Evolutionary conservation across 371 early-diverging fungal genomes (phyloP).

Genomic region (Apophysomyces elegans): DNA sequence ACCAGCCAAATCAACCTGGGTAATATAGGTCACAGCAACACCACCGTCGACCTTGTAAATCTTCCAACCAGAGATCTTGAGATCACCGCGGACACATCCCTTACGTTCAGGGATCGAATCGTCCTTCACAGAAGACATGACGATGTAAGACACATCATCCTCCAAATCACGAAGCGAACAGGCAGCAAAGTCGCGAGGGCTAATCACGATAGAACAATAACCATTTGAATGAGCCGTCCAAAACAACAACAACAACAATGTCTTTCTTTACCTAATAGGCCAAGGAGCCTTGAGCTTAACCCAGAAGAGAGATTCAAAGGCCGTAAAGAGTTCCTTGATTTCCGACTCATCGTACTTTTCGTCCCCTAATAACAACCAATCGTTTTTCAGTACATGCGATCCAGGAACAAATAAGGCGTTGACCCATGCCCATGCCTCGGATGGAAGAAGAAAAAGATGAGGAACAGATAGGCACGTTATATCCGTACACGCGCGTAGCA

Average conservation of each 20-base stretch:
- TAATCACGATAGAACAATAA: slow-evolving; percentile 4
- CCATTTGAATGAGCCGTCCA: neutral
- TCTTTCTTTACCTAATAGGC: slow-evolving; percentile 42
- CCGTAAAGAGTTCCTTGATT: slow-evolving; percentile 37
- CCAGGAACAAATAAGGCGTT: too few species aligned
- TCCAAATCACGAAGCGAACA: slow-evolving; percentile 21
- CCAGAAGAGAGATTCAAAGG: slow-evolving; percentile 44
- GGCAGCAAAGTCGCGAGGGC: slow-evolving; percentile 27
- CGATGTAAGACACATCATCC: slow-evolving; percentile 25
- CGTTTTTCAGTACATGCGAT: too few species aligned
- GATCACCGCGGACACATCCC: slow-evolving; percentile 42
- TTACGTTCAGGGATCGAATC: slow-evolving; percentile 27
- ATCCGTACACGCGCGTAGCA: too few species aligned
- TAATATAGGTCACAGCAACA: slow-evolving; percentile 44
- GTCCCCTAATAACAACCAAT: slow-evolving; percentile 15
- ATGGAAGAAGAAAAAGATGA: too few species aligned
- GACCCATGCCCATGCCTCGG: too few species aligned
- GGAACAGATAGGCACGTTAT: too few species aligned
- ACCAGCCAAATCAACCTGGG: slow-evolving; percentile 51
- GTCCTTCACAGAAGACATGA: slow-evolving; percentile 48
- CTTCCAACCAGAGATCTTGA: slow-evolving; percentile 54
- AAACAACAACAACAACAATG: neutral
- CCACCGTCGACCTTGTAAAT: slow-evolving; percentile 34
- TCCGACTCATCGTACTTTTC: slow-evolving; percentile 49
- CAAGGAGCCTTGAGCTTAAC: slow-evolving; percentile 48